Evolutionary conservation across 2,329 filamentous ascomycete genomes (phyloP), one percentile per base, ranked within the genome.

Genomic region (Penicillium sp.): DNA sequence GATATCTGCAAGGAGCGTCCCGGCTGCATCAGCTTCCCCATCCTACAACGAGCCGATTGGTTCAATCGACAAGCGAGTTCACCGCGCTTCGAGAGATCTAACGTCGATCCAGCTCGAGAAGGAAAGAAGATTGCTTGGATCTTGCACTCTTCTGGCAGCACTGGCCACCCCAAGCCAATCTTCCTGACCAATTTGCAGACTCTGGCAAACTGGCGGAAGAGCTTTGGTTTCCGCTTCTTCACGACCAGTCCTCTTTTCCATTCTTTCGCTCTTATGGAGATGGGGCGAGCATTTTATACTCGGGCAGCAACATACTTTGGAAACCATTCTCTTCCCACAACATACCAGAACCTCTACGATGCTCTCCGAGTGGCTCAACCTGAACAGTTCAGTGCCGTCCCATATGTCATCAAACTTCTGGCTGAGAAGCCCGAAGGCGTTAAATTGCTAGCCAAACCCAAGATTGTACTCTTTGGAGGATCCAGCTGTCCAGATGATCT

Each of bases 81-180:
- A 0, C 50, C 62, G 35, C 60, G 39, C 1, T 61, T 67, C 34
- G 20, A 59, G 38, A 61, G 67, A 35, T 20, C 49, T 5, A 55
- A 60, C 56, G 67, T 69, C 1, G 60, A 74, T 49, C 51, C 56
- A 11, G 34, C 51, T 10, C 63, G 63, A 12, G 71, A 70, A 52
- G 71, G 71, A 57, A 70, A 63, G 31, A 76, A 77, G 66, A 75
- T 75, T 62, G 74, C 71, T 1, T 77, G 72, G 73, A 82, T 79
- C 55, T 70, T 83, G 14, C 80, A 82, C 61, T 81, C 79, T 0
- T 80, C 77, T 5, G 86, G 86, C 3, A 85, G 82, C 0, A 88
- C 86, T 0, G 86, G 86, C 0, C 75, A 88, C 0, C 86, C 86
- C 0, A 88, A 88, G 63, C 84, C 86, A 0, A 87, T 88, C 38